A percentile compares a stretch with the other conserved stretches of the same genome.
phyloP scores from a whole-genome alignment of 2,329 filamentous ascomycete genomes.

The Coniochaeta ligniaria region DNA sequence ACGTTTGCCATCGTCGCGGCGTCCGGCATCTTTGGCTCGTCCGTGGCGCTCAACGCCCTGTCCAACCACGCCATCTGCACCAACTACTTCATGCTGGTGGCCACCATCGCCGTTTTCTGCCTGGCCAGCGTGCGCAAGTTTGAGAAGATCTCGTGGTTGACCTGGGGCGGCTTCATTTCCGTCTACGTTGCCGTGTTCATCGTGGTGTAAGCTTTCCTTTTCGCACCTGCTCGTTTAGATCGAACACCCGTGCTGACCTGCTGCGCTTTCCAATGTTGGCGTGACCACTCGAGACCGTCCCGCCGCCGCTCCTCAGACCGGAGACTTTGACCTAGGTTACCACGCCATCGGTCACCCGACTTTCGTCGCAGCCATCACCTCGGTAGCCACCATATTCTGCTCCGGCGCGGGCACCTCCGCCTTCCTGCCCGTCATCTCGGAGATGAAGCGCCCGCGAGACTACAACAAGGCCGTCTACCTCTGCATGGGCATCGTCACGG shows the following conservation, averaged over 20 bases:
- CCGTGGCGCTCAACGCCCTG: constrained; percentile 52
- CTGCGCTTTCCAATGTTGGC: constrained; percentile 32
- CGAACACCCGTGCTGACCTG: neutral
- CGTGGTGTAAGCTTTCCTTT: constrained; percentile 32
- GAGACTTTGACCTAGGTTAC: constrained; percentile 15
- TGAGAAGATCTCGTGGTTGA: constrained; percentile 54
- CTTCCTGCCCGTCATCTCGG: constrained; percentile 57
- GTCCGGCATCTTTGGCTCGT: constrained; percentile 51
- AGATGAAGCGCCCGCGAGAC: constrained; percentile 54
- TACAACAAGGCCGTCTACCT: constrained; percentile 53
- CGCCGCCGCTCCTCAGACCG: constrained; percentile 51
- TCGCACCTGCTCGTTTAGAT: neutral
- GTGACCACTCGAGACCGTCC: constrained; percentile 51
- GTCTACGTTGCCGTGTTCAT: constrained; percentile 53
- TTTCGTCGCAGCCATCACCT: constrained; percentile 52
- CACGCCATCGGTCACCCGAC: constrained; percentile 29
- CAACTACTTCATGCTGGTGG: constrained; percentile 48
- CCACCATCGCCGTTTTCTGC: constrained; percentile 38
- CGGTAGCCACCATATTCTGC: constrained; percentile 52
- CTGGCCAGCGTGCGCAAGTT: constrained; percentile 50
- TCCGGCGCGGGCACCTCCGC: constrained; percentile 51
- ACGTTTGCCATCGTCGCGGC: constrained; percentile 50
- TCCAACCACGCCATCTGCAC: constrained; percentile 52
- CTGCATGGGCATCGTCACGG: constrained; percentile 48
- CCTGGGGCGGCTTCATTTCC: constrained; percentile 51